Percentiles rank a stretch among this genome's conserved stretches.
Conservation (phyloP, 352 stramenopile species). For the Pythium guiyangense region DNA sequence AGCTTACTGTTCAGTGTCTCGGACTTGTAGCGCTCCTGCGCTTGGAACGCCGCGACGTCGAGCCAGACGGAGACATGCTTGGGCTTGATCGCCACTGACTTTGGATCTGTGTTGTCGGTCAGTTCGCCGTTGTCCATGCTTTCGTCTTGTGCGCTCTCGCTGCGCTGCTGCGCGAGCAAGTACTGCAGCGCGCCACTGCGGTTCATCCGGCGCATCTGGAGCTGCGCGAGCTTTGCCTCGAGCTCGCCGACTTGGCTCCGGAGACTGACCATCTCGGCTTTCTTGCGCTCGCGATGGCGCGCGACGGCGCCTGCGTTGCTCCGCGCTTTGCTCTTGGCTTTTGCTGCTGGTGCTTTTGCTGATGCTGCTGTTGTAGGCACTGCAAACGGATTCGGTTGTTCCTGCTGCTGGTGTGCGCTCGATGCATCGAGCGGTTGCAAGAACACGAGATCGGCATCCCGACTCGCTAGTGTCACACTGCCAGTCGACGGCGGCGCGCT, state of each 20-base stretch:
- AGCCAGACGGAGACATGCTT: conserved; percentile 37
- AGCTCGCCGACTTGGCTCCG: conserved; percentile 8
- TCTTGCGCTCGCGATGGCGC: conserved; percentile 13
- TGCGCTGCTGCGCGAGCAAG: conserved; percentile 6
- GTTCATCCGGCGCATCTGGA: conserved; percentile 1
- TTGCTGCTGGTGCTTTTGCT: neutral
- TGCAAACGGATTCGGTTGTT: neutral
- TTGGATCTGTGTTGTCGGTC: neutral
- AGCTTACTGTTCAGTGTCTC: conserved; percentile 42
- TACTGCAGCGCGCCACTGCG: conserved; percentile 2
- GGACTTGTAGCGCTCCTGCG: conserved; percentile 30
- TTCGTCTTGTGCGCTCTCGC: neutral
- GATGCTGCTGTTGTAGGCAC: neutral
- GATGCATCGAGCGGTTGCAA: neutral
- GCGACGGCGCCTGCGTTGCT: conserved; percentile 12
- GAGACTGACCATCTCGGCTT: conserved; percentile 5
- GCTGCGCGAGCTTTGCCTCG: conserved; percentile 5
- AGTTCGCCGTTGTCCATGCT: neutral
- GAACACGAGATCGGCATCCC: neutral
- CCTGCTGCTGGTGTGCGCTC: neutral
- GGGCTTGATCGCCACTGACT: neutral
- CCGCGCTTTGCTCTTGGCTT: conserved; percentile 1
- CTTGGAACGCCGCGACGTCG: conserved; percentile 35
- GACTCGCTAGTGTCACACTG: neutral
- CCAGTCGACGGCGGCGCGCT: neutral